These are phyloP conservation scores for Acanthamoeba royreba DNA, from an alignment of 208 protist genomes.

Conservation along the genomic window DNA sequence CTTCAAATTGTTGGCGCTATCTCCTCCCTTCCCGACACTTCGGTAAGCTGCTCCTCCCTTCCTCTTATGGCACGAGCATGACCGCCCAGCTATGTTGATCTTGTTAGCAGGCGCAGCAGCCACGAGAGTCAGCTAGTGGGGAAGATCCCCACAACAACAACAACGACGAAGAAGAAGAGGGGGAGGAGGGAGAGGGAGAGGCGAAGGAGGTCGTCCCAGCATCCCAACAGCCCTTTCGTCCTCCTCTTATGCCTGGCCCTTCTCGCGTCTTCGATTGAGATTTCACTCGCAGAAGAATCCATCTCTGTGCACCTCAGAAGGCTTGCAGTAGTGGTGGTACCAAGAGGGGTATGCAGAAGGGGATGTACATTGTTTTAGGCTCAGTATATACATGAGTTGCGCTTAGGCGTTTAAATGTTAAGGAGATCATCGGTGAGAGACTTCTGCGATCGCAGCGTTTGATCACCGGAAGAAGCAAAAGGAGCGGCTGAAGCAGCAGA, in stretches of 20 bases:
- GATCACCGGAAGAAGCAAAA: not conserved
- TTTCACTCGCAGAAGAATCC: not conserved
- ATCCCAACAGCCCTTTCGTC: not conserved
- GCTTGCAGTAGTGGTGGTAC: too few species aligned
- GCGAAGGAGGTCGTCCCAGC: too few species aligned
- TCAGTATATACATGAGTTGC: not conserved
- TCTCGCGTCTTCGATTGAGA: not conserved
- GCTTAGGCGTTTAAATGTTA: not conserved
- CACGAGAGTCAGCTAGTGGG: not conserved
- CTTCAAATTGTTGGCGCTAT: not conserved
- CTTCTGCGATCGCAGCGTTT: too few species aligned
- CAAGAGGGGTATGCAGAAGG: too few species aligned
- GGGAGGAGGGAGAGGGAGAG: not conserved
- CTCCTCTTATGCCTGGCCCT: not conserved
- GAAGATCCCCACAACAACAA: not conserved
- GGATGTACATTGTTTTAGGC: too few species aligned
- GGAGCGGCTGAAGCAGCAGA: not conserved
- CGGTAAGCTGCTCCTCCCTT: not conserved
- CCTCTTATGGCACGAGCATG: too few species aligned
- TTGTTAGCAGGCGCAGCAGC: not conserved
- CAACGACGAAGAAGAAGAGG: not conserved
- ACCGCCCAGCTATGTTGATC: too few species aligned
- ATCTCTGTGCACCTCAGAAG: too few species aligned
- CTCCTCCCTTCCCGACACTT: not conserved
- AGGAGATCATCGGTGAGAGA: not conserved